Percentiles rank a stretch among this genome's conserved stretches.
phyloP scores from a whole-genome alignment of 2,329 filamentous ascomycete species.

The Apiospora rasikravindrae region DNA sequence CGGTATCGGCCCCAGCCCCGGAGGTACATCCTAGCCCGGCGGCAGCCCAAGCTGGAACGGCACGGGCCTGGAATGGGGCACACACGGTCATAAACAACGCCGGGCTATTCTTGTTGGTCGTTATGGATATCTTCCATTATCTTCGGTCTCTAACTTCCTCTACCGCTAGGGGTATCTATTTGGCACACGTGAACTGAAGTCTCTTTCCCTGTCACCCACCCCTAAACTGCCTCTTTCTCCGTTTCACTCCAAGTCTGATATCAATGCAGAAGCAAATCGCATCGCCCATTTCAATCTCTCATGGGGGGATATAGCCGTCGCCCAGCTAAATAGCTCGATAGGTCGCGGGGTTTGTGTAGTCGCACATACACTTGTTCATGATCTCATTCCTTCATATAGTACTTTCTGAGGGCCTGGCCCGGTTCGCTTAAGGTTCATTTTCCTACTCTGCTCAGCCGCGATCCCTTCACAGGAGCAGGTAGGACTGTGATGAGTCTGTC shows the following conservation, averaged over 20 bases:
- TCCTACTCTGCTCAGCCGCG: constrained; percentile 41
- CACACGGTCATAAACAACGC: neutral
- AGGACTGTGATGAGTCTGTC: constrained; percentile 57
- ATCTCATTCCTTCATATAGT: constrained; percentile 19
- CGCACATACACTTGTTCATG: constrained; percentile 6
- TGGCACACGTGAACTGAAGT: constrained; percentile 2
- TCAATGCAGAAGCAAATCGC: constrained; percentile 3
- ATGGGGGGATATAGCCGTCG: neutral
- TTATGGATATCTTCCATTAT: constrained; percentile 12
- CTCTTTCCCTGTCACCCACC: neutral
- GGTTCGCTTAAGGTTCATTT: constrained; percentile 4
- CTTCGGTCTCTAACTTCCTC: constrained; percentile 9
- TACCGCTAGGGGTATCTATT: constrained; percentile 15
- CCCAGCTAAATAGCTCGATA: neutral
- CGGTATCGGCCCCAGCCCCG: neutral
- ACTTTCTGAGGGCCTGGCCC: neutral
- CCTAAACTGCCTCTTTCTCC: neutral
- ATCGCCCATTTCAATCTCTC: neutral
- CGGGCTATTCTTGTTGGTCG: neutral
- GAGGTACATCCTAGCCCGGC: too few relatives aligned
- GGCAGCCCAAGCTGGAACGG: neutral
- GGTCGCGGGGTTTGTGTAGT: constrained; percentile 22
- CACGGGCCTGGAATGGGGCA: neutral
- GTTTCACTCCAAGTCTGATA: neutral
- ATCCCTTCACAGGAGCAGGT: constrained; percentile 62